phyloP scores from a whole-genome alignment of 2,329 filamentous ascomycete species.

The Diaporthe ampelina region DNA sequence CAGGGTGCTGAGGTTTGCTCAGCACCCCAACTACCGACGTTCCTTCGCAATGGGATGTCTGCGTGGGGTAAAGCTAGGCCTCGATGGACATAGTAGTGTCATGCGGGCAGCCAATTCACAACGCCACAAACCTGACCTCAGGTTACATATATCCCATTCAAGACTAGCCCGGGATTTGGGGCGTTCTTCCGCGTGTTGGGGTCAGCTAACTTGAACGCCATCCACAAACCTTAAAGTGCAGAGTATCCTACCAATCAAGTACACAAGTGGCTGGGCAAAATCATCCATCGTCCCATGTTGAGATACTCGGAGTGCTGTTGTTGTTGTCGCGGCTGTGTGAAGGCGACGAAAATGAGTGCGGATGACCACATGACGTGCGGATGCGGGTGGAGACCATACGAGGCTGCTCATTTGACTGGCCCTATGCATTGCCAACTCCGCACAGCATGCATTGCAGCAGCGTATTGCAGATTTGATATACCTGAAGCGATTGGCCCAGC shows the following conservation, averaged over 20 bases:
- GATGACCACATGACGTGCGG: neutral
- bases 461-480: neutral
- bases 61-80: slow-evolving; percentile 8
- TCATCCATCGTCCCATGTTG: neutral
- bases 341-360: neutral
- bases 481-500: slow-evolving; percentile 18
- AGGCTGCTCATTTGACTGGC: neutral
- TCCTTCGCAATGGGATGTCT: neutral
- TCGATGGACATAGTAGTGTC: neutral
- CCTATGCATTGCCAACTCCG: neutral
- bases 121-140: neutral
- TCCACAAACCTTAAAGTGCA: neutral
- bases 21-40: slow-evolving; percentile 10
- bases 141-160: neutral
- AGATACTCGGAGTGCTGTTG: neutral
- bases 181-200: neutral
- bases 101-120: slow-evolving; percentile 7
- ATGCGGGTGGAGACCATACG: neutral
- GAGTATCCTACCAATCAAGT: neutral
- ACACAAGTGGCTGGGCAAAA: neutral
- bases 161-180: neutral
- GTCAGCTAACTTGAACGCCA: neutral
- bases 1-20: neutral
- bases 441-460: slow-evolving; percentile 5
- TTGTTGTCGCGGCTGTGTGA: neutral